Evolutionary conservation across 164 flowering plant genomes (phyloP).

Genomic region (Kalanchoe fedtschenkoi): DNA sequence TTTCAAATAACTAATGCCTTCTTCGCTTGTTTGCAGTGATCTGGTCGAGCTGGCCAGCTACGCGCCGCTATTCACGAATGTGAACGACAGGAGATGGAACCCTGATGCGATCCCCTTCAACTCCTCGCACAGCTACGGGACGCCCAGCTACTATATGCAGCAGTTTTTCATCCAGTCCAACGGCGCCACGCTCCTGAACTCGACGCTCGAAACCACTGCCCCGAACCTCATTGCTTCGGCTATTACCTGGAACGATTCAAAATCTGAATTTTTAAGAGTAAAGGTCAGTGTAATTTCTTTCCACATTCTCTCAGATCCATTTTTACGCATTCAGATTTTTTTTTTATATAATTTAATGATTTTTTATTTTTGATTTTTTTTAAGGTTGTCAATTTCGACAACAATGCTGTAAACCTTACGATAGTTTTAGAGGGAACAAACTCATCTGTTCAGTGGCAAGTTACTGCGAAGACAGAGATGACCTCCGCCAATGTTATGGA

Average conservation of each 20-base stretch:
- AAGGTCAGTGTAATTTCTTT: constrained; percentile 33
- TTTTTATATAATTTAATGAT: neutral
- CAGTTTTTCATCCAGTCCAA: constrained; percentile 6
- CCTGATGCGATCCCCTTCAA: constrained; percentile 7
- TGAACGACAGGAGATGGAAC: constrained; percentile 36
- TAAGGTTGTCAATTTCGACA: constrained; percentile 74
- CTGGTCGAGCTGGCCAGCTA: constrained; percentile 81
- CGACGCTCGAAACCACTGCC: constrained; percentile 12
- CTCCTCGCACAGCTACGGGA: constrained; percentile 4
- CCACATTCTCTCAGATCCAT: neutral
- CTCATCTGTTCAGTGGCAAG: constrained; percentile 20
- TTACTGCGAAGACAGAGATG: constrained; percentile 35
- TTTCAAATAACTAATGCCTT: neutral
- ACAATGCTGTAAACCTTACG: constrained; percentile 35
- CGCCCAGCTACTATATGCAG: constrained; percentile 8
- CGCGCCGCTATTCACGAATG: constrained; percentile 87
- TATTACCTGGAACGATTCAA: constrained; percentile 40
- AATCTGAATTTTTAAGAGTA: constrained; percentile 38
- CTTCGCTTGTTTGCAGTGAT: constrained; percentile 53
- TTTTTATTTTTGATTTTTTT: neutral
- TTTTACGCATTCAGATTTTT: neutral
- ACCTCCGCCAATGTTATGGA: constrained; percentile 57
- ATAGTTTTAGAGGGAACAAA: constrained; percentile 42
- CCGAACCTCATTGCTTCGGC: constrained; percentile 60
- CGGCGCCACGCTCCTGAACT: constrained; percentile 4